Percentiles rank a stretch among this genome's conserved stretches.
phyloP scores from a whole-genome alignment of 1,139 yeast genomes.

The Sugiyamaella pinicola region DNA sequence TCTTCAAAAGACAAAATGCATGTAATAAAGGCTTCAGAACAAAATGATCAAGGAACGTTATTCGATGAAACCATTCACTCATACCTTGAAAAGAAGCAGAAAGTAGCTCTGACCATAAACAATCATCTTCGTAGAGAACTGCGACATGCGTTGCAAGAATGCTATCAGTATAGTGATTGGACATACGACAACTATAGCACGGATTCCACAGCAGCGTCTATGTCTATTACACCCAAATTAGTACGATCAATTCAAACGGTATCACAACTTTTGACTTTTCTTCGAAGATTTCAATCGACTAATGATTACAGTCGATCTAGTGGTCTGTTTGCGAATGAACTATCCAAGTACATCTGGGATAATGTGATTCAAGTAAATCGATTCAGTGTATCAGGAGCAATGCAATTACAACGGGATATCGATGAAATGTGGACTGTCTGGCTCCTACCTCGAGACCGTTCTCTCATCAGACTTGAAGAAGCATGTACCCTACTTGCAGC shows the following conservation, averaged over 20 bases:
- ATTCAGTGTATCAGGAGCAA: conserved; percentile 59
- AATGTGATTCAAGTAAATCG: conserved; percentile 64
- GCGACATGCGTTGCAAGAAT: conserved; percentile 53
- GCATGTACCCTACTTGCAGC: conserved; percentile 25
- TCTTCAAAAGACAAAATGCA: conserved; percentile 17
- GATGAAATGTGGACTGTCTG: conserved; percentile 45
- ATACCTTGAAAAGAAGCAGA: conserved; percentile 48
- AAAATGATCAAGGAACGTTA: conserved; percentile 48
- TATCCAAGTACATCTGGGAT: conserved; percentile 57
- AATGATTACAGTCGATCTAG: conserved; percentile 36
- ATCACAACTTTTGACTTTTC: conserved; percentile 45
- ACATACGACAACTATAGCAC: conserved; percentile 10
- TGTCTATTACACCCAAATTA: conserved; percentile 43
- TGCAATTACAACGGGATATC: conserved; percentile 59
- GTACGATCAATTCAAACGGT: conserved; percentile 44
- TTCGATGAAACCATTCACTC: conserved; percentile 56
- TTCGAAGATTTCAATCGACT: conserved; percentile 42
- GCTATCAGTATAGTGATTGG: conserved; percentile 48
- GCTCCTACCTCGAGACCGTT: conserved; percentile 38
- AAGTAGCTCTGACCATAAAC: conserved; percentile 48
- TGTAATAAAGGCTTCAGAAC: conserved; percentile 31
- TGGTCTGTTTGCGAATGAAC: conserved; percentile 47
- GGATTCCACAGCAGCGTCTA: conserved; percentile 16
- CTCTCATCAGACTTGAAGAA: conserved; percentile 29
- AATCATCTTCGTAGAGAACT: conserved; percentile 55